A percentile compares a stretch with the other conserved stretches of the same genome.
Evolutionary conservation across 2,329 filamentous ascomycete genomes (phyloP).

Genomic region (Purpureocillium takamizusanense): DNA sequence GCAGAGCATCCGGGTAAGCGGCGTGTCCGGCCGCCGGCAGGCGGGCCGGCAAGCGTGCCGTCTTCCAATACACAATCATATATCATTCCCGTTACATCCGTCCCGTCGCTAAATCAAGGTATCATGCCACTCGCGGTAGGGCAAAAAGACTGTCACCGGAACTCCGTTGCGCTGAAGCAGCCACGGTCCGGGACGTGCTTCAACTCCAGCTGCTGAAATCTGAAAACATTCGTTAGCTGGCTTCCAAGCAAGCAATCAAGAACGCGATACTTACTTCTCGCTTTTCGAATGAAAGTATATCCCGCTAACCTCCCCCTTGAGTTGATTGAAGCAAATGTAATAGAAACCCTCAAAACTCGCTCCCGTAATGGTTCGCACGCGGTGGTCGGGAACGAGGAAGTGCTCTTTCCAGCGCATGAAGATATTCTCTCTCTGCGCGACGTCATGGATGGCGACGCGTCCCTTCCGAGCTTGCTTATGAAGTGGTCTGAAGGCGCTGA

Average conservation of each 20-base stretch:
- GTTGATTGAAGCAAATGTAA: constrained; percentile 97
- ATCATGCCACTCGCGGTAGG: constrained; percentile 2
- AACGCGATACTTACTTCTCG: constrained; percentile 64
- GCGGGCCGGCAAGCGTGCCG: no score
- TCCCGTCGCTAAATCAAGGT: constrained; percentile 5
- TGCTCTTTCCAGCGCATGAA: constrained; percentile 99
- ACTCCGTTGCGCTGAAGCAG: constrained; percentile 80
- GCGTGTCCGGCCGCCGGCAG: no score
- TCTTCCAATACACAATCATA: not conserved
- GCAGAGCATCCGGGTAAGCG: no score
- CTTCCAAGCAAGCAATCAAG: no score
- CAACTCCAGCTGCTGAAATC: constrained; percentile 87
- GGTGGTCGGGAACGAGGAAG: constrained; percentile 91
- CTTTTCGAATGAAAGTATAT: constrained; percentile 98
- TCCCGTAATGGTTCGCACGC: constrained; percentile 80
- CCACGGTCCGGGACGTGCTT: constrained; percentile 80
- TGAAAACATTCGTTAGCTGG: constrained; percentile 21
- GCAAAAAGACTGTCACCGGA: constrained; percentile 32
- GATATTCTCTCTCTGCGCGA: constrained; percentile 73
- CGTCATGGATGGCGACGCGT: constrained; percentile 53
- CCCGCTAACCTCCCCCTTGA: constrained; percentile 75
- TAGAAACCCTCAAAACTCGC: constrained; percentile 98
- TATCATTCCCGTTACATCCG: not conserved
- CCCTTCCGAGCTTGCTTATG: constrained; percentile 48
- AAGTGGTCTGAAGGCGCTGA: constrained; percentile 76